These are phyloP conservation scores for Eudorina sp. DNA, from an alignment of 139 green algal species.

Conservation along the genomic window DNA sequence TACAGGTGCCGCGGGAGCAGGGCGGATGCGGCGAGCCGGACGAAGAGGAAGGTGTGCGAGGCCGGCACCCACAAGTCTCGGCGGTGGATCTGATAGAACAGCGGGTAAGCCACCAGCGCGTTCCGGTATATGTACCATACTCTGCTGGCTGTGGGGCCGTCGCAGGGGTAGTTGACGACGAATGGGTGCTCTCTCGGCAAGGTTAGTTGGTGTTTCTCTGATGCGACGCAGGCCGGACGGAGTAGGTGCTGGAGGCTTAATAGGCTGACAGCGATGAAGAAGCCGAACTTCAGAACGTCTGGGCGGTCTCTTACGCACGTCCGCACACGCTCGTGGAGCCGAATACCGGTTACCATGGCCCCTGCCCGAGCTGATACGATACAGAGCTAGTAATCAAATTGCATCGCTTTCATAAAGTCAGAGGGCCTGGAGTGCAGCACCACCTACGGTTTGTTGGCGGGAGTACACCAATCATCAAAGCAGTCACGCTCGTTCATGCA, in stretches of 20 bases:
- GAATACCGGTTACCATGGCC: too few relatives aligned
- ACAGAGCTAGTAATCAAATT: too few relatives aligned
- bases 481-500: too few relatives aligned
- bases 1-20: background rate
- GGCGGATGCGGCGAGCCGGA: background rate
- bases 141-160: background rate
- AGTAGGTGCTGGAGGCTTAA: conserved; percentile 5
- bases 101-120: background rate
- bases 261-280: background rate
- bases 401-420: too few relatives aligned
- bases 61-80: background rate
- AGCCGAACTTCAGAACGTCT: background rate
- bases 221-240: background rate
- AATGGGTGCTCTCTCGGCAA: background rate
- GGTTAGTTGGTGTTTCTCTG: background rate
- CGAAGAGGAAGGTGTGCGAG: background rate
- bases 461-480: too few relatives aligned
- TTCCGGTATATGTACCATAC: background rate
- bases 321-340: background rate
- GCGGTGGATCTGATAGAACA: background rate
- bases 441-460: too few relatives aligned
- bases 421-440: too few relatives aligned
- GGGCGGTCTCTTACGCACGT: background rate
- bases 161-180: background rate
- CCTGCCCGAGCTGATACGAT: too few relatives aligned